These are phyloP conservation scores for Paecilomyces niveus DNA, from an alignment of 2,329 filamentous ascomycete species.

Conservation along the genomic window DNA sequence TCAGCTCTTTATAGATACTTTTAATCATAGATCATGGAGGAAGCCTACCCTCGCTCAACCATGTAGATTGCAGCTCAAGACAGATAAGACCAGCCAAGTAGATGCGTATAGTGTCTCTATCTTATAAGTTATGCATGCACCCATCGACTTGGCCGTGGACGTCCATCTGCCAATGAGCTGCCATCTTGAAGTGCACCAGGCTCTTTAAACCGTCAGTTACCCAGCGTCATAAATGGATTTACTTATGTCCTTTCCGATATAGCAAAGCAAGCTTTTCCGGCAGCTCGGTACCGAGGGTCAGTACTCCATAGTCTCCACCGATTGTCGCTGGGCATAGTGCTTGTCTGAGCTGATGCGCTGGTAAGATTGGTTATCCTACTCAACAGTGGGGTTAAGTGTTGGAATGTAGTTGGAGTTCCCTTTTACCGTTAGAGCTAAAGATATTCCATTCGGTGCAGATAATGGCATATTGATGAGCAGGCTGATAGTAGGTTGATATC, in stretches of 20 bases:
- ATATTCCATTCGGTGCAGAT: neutral
- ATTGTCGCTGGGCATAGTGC: neutral
- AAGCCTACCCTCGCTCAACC: no score
- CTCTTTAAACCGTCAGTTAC: neutral
- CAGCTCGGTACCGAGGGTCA: neutral
- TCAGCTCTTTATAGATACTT: no score
- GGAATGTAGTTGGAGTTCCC: neutral
- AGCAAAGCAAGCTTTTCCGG: neutral
- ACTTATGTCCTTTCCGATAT: neutral
- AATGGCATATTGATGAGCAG: constrained; percentile 10
- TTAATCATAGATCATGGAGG: no score
- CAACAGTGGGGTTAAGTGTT: neutral
- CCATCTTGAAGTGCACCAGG: no score
- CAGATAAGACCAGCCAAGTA: neutral
- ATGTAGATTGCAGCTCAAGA: neutral
- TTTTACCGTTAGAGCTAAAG: neutral
- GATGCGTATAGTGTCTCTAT: neutral
- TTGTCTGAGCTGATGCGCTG: neutral
- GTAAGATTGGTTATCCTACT: neutral
- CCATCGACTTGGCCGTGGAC: neutral
- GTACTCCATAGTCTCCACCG: neutral
- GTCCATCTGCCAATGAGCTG: no score
- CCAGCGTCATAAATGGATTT: neutral
- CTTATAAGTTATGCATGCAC: no score
- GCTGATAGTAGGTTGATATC: constrained; percentile 12